Base-by-base conservation (phyloP, 257 asterid species). In the Nicotiana benthamiana region DNA sequence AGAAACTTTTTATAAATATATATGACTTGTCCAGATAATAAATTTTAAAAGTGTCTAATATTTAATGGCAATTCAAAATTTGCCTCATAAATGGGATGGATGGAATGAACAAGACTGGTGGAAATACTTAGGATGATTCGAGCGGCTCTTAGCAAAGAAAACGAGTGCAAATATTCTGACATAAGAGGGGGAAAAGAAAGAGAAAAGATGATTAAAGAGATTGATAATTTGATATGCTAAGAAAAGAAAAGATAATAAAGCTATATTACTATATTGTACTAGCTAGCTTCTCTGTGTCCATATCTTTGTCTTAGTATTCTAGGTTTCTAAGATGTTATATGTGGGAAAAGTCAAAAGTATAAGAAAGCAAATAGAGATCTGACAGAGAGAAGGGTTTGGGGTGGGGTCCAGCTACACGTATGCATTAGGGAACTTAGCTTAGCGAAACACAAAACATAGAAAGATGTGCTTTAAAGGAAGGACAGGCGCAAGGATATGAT, bases 401-500 rank as follows among this genome's bases (percentile, higher is more conserved):
- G 10, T 36, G 9, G 85, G 81, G 32, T 75, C 87, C 89, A 79
- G 67, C 1, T 75, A 54, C 76, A 80, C 75, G 22, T 24, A 34
- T 53, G 26, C 32, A 27, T 18, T 54, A 40, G 10, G 17, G 68
- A 51, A 13, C 61, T 70, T 72, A 81, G 84, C 76, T 79, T 62
- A 86, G 91, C 84, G 72, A 66, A 48, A 75, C 86, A 57, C 22
- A n/a, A 53, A 17, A 6, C 64, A 57, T 57, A 57, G 85, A 85
- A 84, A 62, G 26, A 51, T 83, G 91, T 83, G 91, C 85, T 20
- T 15, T 9, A 26, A 86, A 80, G 65, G 77, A 79, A 51, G 78
- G 77, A 63, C 83, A 67, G n/a, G 68, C 66, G 48, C 82, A 75
- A 9, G 60, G 61, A 54, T 54, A 18, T 54, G 24, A 54, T 18